phyloP scores from a whole-genome alignment of 2,329 filamentous ascomycete species.

The Aspergillus sergii region DNA sequence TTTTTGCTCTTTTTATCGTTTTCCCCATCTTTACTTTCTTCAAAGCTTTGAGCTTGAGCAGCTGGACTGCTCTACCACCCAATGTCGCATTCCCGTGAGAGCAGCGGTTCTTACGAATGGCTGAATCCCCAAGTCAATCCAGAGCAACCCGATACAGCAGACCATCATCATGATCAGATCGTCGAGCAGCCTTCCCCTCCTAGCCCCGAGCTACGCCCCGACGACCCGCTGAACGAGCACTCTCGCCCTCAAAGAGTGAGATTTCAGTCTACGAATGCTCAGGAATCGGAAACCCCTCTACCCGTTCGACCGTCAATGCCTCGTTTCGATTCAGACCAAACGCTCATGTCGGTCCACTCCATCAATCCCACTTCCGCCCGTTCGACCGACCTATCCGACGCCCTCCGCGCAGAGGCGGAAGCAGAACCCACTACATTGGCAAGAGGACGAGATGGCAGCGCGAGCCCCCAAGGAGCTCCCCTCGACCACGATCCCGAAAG shows the following conservation, averaged over 20 bases:
- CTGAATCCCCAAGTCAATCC: background rate
- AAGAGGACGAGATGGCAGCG: background rate
- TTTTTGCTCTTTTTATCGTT: background rate
- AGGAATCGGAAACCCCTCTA: conserved; percentile 10
- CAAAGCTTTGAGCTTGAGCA: background rate
- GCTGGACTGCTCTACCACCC: conserved; percentile 3
- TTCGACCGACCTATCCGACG: conserved; percentile 15
- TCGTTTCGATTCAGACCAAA: conserved; percentile 22
- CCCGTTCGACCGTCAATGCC: conserved; percentile 9
- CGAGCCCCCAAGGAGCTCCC: background rate
- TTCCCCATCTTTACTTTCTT: background rate
- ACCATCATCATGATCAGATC: conserved; percentile 8
- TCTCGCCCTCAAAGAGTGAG: conserved; percentile 21
- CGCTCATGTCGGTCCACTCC: conserved; percentile 17
- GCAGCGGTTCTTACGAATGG: conserved; percentile 2
- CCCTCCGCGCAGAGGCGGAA: conserved; percentile 6
- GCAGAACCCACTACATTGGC: background rate
- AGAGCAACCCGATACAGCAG: background rate
- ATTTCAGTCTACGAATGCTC: conserved; percentile 23
- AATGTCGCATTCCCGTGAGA: conserved; percentile 6
- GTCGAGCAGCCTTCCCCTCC: conserved; percentile 1
- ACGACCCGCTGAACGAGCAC: background rate
- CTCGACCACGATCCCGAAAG: background rate
- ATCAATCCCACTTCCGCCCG: conserved; percentile 10
- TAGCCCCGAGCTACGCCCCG: background rate